These are phyloP conservation scores for Ceratocystis cacaofunesta DNA, from an alignment of 2,329 filamentous ascomycete genomes.

Conservation along the genomic window DNA sequence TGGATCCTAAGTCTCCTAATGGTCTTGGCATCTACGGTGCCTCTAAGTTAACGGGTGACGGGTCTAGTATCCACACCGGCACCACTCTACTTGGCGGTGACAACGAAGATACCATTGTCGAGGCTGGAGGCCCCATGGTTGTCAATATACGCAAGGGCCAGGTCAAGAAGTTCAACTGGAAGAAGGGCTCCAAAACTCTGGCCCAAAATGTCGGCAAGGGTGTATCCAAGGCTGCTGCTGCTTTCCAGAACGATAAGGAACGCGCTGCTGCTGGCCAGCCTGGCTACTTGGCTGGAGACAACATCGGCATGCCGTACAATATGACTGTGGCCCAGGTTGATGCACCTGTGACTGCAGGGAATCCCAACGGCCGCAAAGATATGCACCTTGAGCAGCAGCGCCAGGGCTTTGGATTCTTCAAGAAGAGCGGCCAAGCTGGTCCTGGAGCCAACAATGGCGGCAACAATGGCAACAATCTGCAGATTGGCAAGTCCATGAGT, in stretches of 20 bases:
- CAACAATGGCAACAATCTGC: not conserved
- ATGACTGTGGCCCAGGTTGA: constrained; percentile 46
- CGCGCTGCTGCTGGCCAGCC: constrained; percentile 33
- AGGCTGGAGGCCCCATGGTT: constrained; percentile 72
- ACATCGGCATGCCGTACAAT: constrained; percentile 55
- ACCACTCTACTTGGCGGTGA: constrained; percentile 43
- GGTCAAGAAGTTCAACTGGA: constrained; percentile 96
- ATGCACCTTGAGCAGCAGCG: constrained; percentile 26
- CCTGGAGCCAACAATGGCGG: not conserved
- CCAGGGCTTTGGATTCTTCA: constrained; percentile 60
- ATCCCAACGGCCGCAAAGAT: constrained; percentile 22
- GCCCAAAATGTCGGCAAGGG: constrained; percentile 91
- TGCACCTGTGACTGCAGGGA: constrained; percentile 25
- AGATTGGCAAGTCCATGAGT: constrained; percentile 11
- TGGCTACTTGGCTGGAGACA: constrained; percentile 43
- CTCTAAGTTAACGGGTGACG: constrained; percentile 34
- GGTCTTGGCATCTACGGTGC: constrained; percentile 44
- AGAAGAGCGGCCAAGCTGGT: constrained; percentile 27
- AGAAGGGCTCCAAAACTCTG: constrained; percentile 86
- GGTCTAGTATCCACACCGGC: constrained; percentile 37
- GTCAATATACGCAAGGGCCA: constrained; percentile 91
- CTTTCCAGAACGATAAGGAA: constrained; percentile 47
- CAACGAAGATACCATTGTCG: constrained; percentile 51
- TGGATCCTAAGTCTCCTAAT: constrained; percentile 34
- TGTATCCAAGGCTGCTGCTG: constrained; percentile 78